Percentiles rank a stretch among this genome's conserved stretches.
phyloP scores from a whole-genome alignment of 306 rosid genomes.

The Rosa persica region DNA sequence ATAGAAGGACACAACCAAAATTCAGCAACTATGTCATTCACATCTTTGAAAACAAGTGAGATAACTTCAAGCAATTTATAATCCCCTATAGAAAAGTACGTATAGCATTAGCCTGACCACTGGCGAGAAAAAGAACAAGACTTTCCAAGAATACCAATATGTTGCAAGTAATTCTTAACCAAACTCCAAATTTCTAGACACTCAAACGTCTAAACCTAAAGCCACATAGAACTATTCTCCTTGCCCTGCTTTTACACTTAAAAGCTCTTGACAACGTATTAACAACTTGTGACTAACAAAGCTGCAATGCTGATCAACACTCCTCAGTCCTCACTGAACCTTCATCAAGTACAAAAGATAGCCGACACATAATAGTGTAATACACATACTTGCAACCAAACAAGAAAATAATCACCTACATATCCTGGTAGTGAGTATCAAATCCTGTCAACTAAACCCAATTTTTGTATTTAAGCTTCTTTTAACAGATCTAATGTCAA shows the following conservation, averaged over 20 bases:
- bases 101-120: neutral
- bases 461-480: neutral
- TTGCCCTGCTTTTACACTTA: neutral
- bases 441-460: neutral
- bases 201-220: neutral
- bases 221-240: neutral
- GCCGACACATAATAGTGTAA: neutral
- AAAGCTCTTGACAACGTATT: neutral
- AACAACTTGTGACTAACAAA: neutral
- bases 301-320: neutral
- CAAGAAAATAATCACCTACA: neutral
- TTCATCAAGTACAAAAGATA: neutral
- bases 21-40: neutral
- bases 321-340: neutral
- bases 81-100: neutral
- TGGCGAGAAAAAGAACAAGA: neutral
- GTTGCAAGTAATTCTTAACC: neutral
- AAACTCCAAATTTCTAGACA: neutral
- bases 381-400: neutral
- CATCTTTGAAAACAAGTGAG: neutral
- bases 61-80: neutral
- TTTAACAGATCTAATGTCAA: neutral
- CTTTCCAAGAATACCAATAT: neutral
- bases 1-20: neutral
- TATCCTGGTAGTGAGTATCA: neutral